A percentile compares a stretch with the other conserved stretches of the same genome.
Evolutionary conservation across 2,329 filamentous ascomycete species (phyloP).

Genomic region (Chrysosporium queenslandicum): DNA sequence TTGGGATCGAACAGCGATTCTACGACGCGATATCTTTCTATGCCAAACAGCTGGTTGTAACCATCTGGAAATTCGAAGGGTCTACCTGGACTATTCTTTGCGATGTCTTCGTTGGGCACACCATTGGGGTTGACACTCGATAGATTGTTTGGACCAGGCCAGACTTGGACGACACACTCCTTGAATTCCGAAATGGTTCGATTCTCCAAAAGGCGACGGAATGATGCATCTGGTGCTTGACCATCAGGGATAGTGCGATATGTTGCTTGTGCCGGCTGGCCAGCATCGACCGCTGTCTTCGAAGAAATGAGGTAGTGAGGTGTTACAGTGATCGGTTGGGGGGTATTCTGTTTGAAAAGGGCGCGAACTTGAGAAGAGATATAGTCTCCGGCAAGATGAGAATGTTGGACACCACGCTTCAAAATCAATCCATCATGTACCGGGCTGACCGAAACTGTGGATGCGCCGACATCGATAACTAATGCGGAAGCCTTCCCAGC

Average conservation of each 20-base stretch:
- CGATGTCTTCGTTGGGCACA: slow-evolving; percentile 61
- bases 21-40: slow-evolving; percentile 73
- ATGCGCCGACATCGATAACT: slow-evolving; percentile 82
- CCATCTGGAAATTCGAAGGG: slow-evolving; percentile 97
- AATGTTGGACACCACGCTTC: slow-evolving; percentile 78
- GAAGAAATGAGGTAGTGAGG: slow-evolving; percentile 81
- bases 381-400: slow-evolving; percentile 78
- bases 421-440: slow-evolving; percentile 92
- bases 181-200: slow-evolving; percentile 93
- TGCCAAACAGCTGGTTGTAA: slow-evolving; percentile 87
- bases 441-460: slow-evolving; percentile 78
- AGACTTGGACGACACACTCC: slow-evolving; percentile 90
- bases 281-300: slow-evolving; percentile 81
- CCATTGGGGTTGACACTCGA: slow-evolving; percentile 43
- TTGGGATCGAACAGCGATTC: slow-evolving; percentile 88
- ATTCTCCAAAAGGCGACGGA: slow-evolving; percentile 78
- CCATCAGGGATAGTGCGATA: slow-evolving; percentile 58
- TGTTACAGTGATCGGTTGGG: slow-evolving; percentile 62
- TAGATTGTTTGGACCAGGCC: slow-evolving; percentile 68
- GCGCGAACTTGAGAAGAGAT: slow-evolving; percentile 77
- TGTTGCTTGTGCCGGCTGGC: slow-evolving; percentile 64
- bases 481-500: slow-evolving; percentile 87
- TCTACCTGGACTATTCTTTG: slow-evolving; percentile 62
- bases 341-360: slow-evolving; percentile 58
- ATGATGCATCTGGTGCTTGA: slow-evolving; percentile 55